Evolutionary conservation across 345 rosid genomes (phyloP), one percentile per base, ranked within the genome.

Genomic region (Viola odorata): DNA sequence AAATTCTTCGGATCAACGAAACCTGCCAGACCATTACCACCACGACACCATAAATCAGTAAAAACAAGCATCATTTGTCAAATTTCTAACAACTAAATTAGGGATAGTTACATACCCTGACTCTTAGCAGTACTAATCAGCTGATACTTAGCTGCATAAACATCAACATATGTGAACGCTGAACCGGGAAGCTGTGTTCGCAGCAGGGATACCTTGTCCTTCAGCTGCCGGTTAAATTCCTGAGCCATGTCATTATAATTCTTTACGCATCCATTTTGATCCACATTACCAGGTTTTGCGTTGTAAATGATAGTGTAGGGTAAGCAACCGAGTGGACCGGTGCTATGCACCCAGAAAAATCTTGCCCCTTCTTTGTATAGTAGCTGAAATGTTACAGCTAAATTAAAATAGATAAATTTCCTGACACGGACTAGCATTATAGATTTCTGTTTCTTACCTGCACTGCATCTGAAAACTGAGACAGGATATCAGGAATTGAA

Each of bases 301-400:
- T 76, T 75, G 7, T 39, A 12, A 12, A 55, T 64, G 8, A 83
- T 45, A 54, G 67, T 41, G 4, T 77, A 82, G 41, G 84, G 75
- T 51, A 87, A 67, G 54, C 95, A 85, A 4, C 95, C 89, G 32
- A 85, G 70, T n/a, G 95, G 95, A 37, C 91, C 91, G 7, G 95
- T 87, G 65, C 76, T 80, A 60, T 83, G 95, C 62, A 87, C 77
- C 95, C 91, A 87, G 66, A 80, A 87, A 32, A 79, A 69, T 50
- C 84, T 76, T 0, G 61, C 94, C 36, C 87, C 87, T 44, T 4
- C 5, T 1, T 41, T 38, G 56, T 81, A 75, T 55, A 81, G 41
- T 32, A 67, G 76, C 85, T 86, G 74, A 40, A 58, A 64, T 65
- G 13, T 14, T 6, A 39, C 58, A 42, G 50, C 2, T 1, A 11